These are phyloP conservation scores for Guillardia theta DNA, from an alignment of 78 protist genomes.

Conservation along the genomic window DNA sequence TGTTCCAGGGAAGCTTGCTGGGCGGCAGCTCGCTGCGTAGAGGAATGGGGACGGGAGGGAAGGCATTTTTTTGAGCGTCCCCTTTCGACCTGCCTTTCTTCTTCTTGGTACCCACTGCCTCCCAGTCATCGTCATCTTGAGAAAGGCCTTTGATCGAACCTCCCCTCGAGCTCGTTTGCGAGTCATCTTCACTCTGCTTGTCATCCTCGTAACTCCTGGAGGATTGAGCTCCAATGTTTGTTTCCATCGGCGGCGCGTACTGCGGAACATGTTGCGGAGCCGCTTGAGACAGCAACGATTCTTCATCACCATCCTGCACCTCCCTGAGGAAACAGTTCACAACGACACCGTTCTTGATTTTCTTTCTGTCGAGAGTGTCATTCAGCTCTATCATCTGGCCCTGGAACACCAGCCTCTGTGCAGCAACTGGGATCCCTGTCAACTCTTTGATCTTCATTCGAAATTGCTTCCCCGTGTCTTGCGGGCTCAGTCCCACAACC, in stretches of 20 bases:
- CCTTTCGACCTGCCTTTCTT: background rate
- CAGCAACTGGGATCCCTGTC: background rate
- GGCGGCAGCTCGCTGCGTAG: too few species aligned
- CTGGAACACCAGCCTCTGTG: background rate
- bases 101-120: background rate
- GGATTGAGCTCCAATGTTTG: background rate
- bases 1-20: background rate
- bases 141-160: too few species aligned
- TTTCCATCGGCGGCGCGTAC: background rate
- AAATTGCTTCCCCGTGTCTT: background rate
- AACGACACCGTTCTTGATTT: background rate
- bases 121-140: background rate
- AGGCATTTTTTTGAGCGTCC: background rate
- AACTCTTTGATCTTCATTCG: background rate
- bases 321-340: constrained; percentile 1
- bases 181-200: too few species aligned
- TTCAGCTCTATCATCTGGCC: background rate
- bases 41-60: background rate
- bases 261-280: background rate
- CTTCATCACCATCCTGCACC: background rate
- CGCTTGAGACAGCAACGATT: background rate
- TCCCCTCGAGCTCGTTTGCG: too few species aligned
- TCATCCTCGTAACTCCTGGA: background rate
- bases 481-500: background rate
- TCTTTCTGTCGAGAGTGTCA: background rate